A percentile compares a stretch with the other conserved stretches of the same genome.
Evolutionary conservation across 805 yeast genomes (phyloP).

Genomic region (Saturnispora besseyi): DNA sequence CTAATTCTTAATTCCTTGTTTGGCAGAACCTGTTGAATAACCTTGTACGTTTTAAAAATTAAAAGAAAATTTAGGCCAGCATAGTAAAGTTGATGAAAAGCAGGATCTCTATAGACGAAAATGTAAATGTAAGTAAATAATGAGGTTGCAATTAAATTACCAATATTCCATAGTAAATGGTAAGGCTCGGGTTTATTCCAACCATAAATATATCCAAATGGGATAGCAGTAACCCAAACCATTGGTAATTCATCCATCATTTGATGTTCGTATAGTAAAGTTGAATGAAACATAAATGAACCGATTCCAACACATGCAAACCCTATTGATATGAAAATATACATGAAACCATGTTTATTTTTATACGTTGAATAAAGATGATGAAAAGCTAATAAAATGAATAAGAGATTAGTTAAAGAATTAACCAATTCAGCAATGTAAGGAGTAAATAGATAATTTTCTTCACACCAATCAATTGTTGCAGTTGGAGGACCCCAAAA

Average conservation of each 20-base stretch:
- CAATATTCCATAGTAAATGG: constrained; percentile 19
- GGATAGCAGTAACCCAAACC: constrained; percentile 96
- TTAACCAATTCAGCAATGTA: constrained; percentile 89
- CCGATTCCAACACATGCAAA: constrained; percentile 89
- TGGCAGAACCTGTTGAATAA: constrained; percentile 19
- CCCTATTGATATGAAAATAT: constrained; percentile 63
- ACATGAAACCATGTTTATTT: constrained; percentile 61
- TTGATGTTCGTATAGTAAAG: constrained; percentile 81
- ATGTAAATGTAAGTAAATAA: constrained; percentile 62
- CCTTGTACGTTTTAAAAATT: constrained; percentile 43
- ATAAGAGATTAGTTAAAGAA: constrained; percentile 59
- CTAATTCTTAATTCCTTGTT: constrained; percentile 16
- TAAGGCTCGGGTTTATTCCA: constrained; percentile 20
- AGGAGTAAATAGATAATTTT: constrained; percentile 78
- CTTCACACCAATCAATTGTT: constrained; percentile 99
- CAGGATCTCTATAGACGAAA: constrained; percentile 63
- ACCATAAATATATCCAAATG: constrained; percentile 41
- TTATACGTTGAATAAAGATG: constrained; percentile 45
- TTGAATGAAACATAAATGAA: constrained; percentile 94
- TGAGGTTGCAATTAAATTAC: constrained; percentile 28
- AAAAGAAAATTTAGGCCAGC: constrained; percentile 70
- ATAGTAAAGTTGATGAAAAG: constrained; percentile 81
- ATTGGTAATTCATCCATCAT: constrained; percentile 92
- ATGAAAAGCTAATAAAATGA: constrained; percentile 24
- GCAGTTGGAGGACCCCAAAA: constrained; percentile 79